phyloP scores from a whole-genome alignment of 106 monocot species.

The Dioscorea dumetorum region DNA sequence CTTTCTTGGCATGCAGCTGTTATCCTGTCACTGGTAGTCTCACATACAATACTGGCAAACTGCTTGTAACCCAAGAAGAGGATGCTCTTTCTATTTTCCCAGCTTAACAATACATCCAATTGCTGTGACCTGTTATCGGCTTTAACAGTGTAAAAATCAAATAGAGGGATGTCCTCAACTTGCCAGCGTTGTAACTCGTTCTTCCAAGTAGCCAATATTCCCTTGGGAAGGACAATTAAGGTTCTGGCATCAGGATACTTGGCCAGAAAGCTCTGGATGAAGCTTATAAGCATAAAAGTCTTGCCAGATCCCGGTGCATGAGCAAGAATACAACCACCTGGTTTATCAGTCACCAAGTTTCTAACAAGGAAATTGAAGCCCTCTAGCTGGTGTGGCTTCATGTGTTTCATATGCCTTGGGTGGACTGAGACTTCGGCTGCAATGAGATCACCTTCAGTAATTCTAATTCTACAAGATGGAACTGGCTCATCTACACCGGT shows the following conservation, averaged over 20 bases:
- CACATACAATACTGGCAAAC: conserved; percentile 56
- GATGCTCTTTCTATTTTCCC: conserved; percentile 67
- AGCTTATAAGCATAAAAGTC: conserved; percentile 95
- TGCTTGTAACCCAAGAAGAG: conserved; percentile 72
- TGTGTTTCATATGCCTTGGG: conserved; percentile 68
- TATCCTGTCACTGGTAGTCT: conserved; percentile 14
- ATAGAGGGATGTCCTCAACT: conserved; percentile 73
- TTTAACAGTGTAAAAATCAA: conserved; percentile 78
- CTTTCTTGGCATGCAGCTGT: conserved; percentile 61
- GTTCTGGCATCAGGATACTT: conserved; percentile 66
- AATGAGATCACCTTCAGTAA: conserved; percentile 27
- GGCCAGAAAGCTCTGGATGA: conserved; percentile 92
- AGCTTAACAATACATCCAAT: conserved; percentile 58
- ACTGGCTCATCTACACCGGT: conserved; percentile 20
- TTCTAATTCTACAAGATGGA: conserved; percentile 13
- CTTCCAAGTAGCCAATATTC: conserved; percentile 78
- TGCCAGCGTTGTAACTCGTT: conserved; percentile 83
- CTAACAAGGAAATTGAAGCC: conserved; percentile 85
- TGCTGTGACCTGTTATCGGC: conserved; percentile 71
- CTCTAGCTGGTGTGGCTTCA: conserved; percentile 84
- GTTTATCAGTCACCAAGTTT: conserved; percentile 71
- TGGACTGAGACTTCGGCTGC: conserved; percentile 64
- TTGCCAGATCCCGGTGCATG: conserved; percentile 98
- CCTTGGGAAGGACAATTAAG: conserved; percentile 78
- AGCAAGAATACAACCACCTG: conserved; percentile 91